These are phyloP conservation scores for Agmasoma carcini DNA, from an alignment of 371 early-diverging fungal genomes.

Conservation along the genomic window DNA sequence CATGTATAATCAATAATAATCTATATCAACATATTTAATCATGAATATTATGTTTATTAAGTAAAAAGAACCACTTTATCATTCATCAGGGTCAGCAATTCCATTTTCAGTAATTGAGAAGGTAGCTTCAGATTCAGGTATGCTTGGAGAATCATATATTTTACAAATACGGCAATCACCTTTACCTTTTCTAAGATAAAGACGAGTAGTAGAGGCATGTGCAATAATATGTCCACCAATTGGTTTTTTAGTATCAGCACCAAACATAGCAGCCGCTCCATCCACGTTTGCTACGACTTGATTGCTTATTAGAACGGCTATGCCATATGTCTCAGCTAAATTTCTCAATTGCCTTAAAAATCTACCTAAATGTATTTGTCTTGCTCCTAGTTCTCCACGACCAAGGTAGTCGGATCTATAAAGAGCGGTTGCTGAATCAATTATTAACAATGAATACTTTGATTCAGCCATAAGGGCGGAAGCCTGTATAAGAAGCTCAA, in stretches of 20 bases:
- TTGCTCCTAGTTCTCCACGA: constrained; percentile 82
- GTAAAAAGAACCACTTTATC: too few relatives aligned
- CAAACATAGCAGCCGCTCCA: constrained; percentile 74
- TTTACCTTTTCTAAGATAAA: constrained; percentile 57
- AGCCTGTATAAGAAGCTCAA: constrained; percentile 70
- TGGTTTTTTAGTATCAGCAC: constrained; percentile 82
- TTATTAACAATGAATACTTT: constrained; percentile 71
- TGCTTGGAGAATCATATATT: constrained; percentile 57
- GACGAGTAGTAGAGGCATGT: constrained; percentile 67
- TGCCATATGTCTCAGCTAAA: constrained; percentile 79
- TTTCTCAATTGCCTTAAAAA: constrained; percentile 73
- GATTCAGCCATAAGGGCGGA: constrained; percentile 86
- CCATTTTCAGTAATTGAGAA: constrained; percentile 64
- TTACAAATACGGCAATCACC: constrained; percentile 59
- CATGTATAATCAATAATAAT: too few relatives aligned
- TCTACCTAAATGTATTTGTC: constrained; percentile 83
- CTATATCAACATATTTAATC: too few relatives aligned
- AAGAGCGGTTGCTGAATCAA: constrained; percentile 83
- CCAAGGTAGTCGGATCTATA: constrained; percentile 94
- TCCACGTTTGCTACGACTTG: constrained; percentile 94
- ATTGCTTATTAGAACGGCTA: constrained; percentile 90
- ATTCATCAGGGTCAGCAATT: constrained; percentile 62
- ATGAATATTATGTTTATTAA: too few relatives aligned
- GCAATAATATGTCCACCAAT: constrained; percentile 96
- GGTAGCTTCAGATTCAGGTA: constrained; percentile 60